Evolutionary conservation across 1,284 basidiomycete species (phyloP).

Genomic region (Puccinia horiana): DNA sequence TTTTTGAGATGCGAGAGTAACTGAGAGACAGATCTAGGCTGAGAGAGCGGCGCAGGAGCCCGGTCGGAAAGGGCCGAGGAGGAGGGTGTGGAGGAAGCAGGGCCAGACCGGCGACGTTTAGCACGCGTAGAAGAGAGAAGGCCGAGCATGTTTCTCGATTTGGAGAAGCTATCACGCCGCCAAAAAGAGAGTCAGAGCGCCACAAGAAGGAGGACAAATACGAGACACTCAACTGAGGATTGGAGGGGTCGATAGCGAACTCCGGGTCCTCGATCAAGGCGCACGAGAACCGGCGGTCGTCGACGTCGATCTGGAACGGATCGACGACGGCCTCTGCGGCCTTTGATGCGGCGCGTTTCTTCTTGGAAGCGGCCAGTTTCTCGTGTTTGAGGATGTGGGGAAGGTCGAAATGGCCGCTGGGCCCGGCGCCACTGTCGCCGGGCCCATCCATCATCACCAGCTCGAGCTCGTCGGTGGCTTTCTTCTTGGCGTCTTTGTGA

Average conservation of each 20-base stretch:
- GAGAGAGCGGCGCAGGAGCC: no score
- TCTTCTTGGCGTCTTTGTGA: background rate
- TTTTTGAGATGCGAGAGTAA: background rate
- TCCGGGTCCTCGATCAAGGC: slow-evolving; percentile 79
- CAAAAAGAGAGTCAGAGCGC: background rate
- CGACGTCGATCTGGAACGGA: slow-evolving; percentile 75
- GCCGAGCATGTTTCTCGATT: slow-evolving; percentile 30
- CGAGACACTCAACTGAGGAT: slow-evolving; percentile 64
- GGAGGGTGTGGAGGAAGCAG: background rate
- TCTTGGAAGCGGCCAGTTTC: slow-evolving; percentile 66
- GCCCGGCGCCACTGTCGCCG: slow-evolving; percentile 37
- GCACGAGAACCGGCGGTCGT: slow-evolving; percentile 83
- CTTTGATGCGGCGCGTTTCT: slow-evolving; percentile 60
- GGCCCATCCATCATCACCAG: background rate
- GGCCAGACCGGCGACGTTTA: background rate
- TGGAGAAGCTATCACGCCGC: slow-evolving; percentile 18
- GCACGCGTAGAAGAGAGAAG: background rate
- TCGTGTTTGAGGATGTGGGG: slow-evolving; percentile 84
- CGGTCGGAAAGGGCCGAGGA: background rate
- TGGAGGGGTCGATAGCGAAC: slow-evolving; percentile 93
- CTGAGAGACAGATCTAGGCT: background rate
- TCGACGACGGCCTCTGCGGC: slow-evolving; percentile 66
- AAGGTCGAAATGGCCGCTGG: slow-evolving; percentile 76
- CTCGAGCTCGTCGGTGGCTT: background rate
- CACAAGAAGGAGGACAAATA: background rate